phyloP scores from a whole-genome alignment of 352 stramenopile genomes.

The Globisporangium uncinulatum region DNA sequence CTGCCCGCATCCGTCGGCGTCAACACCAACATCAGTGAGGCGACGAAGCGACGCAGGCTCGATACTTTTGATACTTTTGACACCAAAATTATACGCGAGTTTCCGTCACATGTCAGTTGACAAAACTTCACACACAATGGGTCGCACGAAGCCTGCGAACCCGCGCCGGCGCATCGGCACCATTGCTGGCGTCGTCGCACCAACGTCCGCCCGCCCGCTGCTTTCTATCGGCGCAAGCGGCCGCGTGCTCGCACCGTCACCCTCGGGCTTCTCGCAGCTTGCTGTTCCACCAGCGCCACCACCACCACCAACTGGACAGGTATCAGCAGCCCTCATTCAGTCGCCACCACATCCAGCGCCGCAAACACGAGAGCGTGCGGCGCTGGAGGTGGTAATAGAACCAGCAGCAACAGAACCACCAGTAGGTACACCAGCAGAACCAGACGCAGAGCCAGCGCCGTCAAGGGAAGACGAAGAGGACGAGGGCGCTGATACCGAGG shows the following conservation, averaged over 20 bases:
- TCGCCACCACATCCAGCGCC: too few relatives aligned
- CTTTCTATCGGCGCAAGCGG: background rate
- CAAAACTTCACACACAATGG: constrained; percentile 17
- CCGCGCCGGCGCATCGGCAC: constrained; percentile 24
- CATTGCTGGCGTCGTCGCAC: constrained; percentile 4
- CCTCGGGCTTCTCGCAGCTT: background rate
- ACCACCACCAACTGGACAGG: background rate
- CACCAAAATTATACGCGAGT: too few relatives aligned
- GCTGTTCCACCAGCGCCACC: too few relatives aligned
- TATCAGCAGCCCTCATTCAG: background rate
- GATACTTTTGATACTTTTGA: constrained; percentile 1
- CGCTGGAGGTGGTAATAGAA: too few relatives aligned
- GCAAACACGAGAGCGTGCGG: too few relatives aligned
- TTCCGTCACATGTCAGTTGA: too few relatives aligned
- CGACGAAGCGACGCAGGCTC: too few relatives aligned
- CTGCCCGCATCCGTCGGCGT: constrained; percentile 18
- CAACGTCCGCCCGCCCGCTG: constrained; percentile 2
- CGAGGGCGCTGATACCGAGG: too few relatives aligned
- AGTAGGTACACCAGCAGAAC: background rate
- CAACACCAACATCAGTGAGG: too few relatives aligned
- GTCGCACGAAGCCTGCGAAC: constrained; percentile 24
- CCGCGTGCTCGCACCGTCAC: background rate
- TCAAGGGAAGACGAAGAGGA: too few relatives aligned
- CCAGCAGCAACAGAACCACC: background rate
- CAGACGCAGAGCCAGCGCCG: too few relatives aligned